Percentiles rank a stretch among this genome's conserved stretches.
These are phyloP conservation scores for Canna indica DNA, from an alignment of 176 grass and related monocot species.

Conservation along the genomic window DNA sequence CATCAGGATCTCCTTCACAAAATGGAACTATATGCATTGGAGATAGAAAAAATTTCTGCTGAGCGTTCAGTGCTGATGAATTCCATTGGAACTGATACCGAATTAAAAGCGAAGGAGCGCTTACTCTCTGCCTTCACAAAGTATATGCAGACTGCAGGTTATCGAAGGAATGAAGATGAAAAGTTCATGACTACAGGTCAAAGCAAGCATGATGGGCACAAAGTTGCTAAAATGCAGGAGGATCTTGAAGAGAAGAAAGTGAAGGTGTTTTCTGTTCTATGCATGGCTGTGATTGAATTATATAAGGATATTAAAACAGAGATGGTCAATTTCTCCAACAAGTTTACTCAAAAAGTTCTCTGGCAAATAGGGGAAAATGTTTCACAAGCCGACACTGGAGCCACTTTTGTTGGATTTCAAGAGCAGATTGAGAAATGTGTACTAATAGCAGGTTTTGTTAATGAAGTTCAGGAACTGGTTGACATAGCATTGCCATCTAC, in stretches of 20 bases:
- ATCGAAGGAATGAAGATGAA: conserved; percentile 32
- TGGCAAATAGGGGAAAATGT: conserved; percentile 32
- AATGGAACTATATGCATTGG: conserved; percentile 60
- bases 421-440: conserved; percentile 88
- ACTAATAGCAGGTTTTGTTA: conserved; percentile 58
- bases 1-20: conserved; percentile 68
- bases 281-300: conserved; percentile 49
- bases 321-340: conserved; percentile 52
- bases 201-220: conserved; percentile 23
- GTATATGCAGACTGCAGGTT: conserved; percentile 59
- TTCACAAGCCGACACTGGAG: conserved; percentile 39
- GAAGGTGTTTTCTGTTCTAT: conserved; percentile 51
- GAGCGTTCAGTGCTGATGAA: conserved; percentile 74
- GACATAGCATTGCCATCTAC: conserved; percentile 31
- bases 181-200: conserved; percentile 23
- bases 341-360: conserved; percentile 31
- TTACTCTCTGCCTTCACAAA: conserved; percentile 64
- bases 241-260: conserved; percentile 55
- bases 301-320: conserved; percentile 51
- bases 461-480: conserved; percentile 62
- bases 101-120: conserved; percentile 59
- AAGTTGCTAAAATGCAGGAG: conserved; percentile 24
- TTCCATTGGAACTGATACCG: conserved; percentile 66
- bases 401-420: conserved; percentile 42
- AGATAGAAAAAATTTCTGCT: conserved; percentile 50